Conservation (phyloP, 1,139 yeast species). For the Magnusiomyces paraingens region DNA sequence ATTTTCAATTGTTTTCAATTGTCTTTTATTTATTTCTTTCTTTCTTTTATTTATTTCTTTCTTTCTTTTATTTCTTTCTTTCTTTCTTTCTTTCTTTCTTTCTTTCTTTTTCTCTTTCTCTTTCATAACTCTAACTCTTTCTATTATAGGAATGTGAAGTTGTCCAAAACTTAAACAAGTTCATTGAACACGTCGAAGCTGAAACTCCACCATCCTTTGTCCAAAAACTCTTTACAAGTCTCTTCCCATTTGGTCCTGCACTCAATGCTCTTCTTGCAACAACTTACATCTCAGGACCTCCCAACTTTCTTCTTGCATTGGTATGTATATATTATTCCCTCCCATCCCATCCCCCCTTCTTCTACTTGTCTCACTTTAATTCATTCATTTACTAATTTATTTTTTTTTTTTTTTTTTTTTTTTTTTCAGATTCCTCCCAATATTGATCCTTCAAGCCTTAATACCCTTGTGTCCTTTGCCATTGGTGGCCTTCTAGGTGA, state of each 20-base stretch:
- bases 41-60: no score
- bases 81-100: slow-evolving; percentile 3
- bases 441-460: slow-evolving; percentile 42
- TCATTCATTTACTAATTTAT: neutral
- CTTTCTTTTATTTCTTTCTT: neutral
- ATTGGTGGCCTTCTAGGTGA: slow-evolving; percentile 67
- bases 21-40: no score
- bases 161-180: slow-evolving; percentile 33
- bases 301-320: slow-evolving; percentile 47
- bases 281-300: slow-evolving; percentile 54
- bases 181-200: slow-evolving; percentile 19
- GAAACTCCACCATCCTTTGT: slow-evolving; percentile 27
- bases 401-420: neutral
- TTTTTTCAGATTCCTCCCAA: slow-evolving; percentile 47
- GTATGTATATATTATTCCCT: slow-evolving; percentile 1
- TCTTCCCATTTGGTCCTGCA: slow-evolving; percentile 52
- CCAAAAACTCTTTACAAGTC: slow-evolving; percentile 22
- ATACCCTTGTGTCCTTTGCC: slow-evolving; percentile 56
- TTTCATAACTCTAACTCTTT: slow-evolving; percentile 13
- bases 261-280: slow-evolving; percentile 58
- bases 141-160: slow-evolving; percentile 34
- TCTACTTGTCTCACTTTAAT: no score
- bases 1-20: neutral
- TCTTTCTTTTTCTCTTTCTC: slow-evolving; percentile 15
- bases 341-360: no score